phyloP scores from a whole-genome alignment of 768 basidiomycete genomes.

The Boletus sp. region DNA sequence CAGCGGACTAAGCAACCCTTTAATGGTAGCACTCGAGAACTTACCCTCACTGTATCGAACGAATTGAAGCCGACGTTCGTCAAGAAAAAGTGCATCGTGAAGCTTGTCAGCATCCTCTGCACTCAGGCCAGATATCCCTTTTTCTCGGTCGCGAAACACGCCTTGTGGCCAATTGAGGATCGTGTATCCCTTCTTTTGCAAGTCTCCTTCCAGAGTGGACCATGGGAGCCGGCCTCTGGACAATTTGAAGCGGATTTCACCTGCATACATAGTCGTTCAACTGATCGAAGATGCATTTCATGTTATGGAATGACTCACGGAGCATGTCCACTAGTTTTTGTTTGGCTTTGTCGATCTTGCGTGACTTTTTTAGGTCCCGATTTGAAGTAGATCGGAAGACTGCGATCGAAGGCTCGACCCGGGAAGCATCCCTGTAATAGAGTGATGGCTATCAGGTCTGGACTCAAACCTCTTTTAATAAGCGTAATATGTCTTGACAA shows the following conservation, averaged over 20 bases:
- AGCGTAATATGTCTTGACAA: no score
- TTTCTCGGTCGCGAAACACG: constrained; percentile 1
- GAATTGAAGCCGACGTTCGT: no score
- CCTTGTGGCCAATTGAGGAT: constrained; percentile 8
- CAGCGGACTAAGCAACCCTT: no score
- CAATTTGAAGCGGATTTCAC: constrained; percentile 4
- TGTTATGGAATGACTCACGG: not conserved
- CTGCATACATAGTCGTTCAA: not conserved
- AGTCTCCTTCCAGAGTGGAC: constrained; percentile 11
- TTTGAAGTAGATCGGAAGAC: not conserved
- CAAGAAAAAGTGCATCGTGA: constrained; percentile 3
- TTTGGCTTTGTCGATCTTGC: constrained; percentile 3
- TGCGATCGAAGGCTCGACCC: not conserved
- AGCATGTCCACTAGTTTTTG: constrained; percentile 3
- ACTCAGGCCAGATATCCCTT: constrained; percentile 1
- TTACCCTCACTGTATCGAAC: no score
- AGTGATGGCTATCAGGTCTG: not conserved
- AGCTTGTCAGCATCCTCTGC: constrained; percentile 5
- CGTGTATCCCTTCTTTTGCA: not conserved
- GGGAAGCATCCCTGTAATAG: not conserved
- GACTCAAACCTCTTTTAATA: no score
- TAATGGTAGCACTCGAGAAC: no score
- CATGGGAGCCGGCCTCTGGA: constrained; percentile 3
- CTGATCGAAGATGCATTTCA: fast-evolving
- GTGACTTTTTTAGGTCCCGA: not conserved